A percentile compares a stretch with the other conserved stretches of the same genome.
phyloP scores from a whole-genome alignment of 805 yeast species.

The Hemisphaericaspora nanyangensis region DNA sequence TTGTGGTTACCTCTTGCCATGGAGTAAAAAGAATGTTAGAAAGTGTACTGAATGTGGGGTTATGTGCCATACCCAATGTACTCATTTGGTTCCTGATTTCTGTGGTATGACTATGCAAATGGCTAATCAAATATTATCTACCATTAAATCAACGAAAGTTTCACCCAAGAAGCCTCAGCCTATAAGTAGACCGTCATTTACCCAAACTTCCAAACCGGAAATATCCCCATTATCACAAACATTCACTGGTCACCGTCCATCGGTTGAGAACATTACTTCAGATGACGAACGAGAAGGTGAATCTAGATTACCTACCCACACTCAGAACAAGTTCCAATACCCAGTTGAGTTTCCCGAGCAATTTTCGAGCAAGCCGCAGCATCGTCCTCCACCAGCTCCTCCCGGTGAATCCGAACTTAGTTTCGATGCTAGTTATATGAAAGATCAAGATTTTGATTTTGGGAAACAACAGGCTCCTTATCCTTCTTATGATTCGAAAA shows the following conservation, averaged over 20 bases:
- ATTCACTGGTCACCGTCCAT: not conserved
- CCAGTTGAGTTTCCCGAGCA: constrained; percentile 24
- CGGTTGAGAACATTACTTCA: constrained; percentile 4
- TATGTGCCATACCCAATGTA: constrained; percentile 90
- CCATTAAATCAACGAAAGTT: constrained; percentile 65
- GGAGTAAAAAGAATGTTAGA: constrained; percentile 90
- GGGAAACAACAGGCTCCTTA: not conserved
- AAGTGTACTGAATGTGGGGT: constrained; percentile 93
- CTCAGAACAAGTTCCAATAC: constrained; percentile 22
- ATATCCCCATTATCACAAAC: constrained; percentile 1
- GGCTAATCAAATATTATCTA: constrained; percentile 83
- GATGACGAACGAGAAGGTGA: constrained; percentile 22
- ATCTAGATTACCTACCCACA: constrained; percentile 28
- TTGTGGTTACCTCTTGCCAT: constrained; percentile 93
- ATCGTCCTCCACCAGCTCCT: constrained; percentile 13
- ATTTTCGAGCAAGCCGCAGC: constrained; percentile 14
- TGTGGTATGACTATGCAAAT: constrained; percentile 98
- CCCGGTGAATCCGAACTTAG: constrained; percentile 1
- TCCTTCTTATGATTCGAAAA: not conserved
- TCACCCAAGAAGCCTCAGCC: constrained; percentile 12
- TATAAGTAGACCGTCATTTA: not conserved
- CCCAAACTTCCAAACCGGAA: not conserved
- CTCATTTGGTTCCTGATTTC: constrained; percentile 94
- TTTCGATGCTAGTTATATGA: constrained; percentile 1
- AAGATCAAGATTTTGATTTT: constrained; percentile 4